Percentiles rank a stretch among this genome's conserved stretches.
Evolutionary conservation across 352 stramenopile genomes (phyloP).

Genomic region (Pythium chondricola): DNA sequence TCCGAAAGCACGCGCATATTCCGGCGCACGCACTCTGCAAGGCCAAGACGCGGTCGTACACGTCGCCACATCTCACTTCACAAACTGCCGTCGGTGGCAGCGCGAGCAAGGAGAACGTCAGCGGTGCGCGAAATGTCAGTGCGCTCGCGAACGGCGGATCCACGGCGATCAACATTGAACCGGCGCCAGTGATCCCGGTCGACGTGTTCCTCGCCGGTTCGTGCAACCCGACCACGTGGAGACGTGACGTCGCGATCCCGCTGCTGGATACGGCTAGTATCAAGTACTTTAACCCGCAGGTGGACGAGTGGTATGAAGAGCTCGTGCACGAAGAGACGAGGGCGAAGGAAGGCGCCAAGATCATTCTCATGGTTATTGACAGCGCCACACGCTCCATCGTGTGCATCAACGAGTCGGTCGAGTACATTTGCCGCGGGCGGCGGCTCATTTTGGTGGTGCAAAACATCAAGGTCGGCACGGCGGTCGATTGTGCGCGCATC

Average conservation of each 20-base stretch:
- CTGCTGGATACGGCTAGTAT: conserved; percentile 59
- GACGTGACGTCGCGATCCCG: conserved; percentile 69
- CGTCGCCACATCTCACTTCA: conserved; percentile 51
- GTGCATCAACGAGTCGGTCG: conserved; percentile 83
- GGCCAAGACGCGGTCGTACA: conserved; percentile 50
- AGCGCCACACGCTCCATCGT: conserved; percentile 73
- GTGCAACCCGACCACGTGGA: conserved; percentile 88
- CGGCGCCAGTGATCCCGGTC: conserved; percentile 24
- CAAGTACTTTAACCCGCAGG: conserved; percentile 85
- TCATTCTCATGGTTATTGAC: conserved; percentile 85
- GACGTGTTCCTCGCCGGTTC: conserved; percentile 81
- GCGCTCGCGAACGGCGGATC: too few relatives aligned
- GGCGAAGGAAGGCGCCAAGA: conserved; percentile 77
- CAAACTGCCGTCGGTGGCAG: neutral
- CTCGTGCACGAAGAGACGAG: conserved; percentile 75
- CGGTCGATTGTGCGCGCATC: conserved; percentile 44
- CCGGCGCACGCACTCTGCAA: conserved; percentile 37
- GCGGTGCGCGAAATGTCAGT: conserved; percentile 5
- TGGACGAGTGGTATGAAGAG: conserved; percentile 85
- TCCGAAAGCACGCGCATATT: conserved; percentile 4
- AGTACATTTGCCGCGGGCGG: conserved; percentile 77
- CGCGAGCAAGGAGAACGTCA: conserved; percentile 15
- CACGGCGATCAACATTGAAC: conserved; percentile 8
- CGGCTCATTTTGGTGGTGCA: conserved; percentile 80
- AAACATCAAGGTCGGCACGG: conserved; percentile 43